A percentile compares a stretch with the other conserved stretches of the same genome.
phyloP scores from a whole-genome alignment of 352 stramenopile species.

The Pythium coloratum region DNA sequence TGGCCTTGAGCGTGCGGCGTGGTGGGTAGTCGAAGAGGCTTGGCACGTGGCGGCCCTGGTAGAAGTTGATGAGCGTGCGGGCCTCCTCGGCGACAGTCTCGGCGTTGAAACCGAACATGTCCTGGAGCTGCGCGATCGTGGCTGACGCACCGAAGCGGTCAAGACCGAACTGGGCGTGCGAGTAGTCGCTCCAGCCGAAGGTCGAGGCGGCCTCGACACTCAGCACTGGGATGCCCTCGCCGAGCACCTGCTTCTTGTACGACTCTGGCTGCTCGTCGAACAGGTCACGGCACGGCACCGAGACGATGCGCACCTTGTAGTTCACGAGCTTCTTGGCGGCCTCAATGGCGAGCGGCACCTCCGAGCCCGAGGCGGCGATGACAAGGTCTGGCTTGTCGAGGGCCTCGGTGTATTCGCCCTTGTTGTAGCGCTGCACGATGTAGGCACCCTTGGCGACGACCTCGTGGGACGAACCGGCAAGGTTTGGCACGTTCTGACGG shows the following conservation, averaged over 20 bases:
- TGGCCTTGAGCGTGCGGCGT: conserved; percentile 60
- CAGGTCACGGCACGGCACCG: conserved; percentile 96
- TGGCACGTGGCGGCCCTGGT: conserved; percentile 66
- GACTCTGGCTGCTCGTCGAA: conserved; percentile 95
- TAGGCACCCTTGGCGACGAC: conserved; percentile 92
- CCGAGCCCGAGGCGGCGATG: conserved; percentile 93
- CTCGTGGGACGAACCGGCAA: conserved; percentile 88
- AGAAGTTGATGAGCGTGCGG: conserved; percentile 93
- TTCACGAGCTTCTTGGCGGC: conserved; percentile 90
- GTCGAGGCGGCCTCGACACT: conserved; percentile 94
- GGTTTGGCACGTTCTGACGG: conserved; percentile 89
- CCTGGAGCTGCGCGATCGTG: conserved; percentile 88
- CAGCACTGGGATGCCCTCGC: conserved; percentile 93
- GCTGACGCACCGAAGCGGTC: conserved; percentile 89
- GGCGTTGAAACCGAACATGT: conserved; percentile 95
- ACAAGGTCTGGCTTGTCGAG: conserved; percentile 89
- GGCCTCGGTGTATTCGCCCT: conserved; percentile 74
- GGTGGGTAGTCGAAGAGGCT: conserved; percentile 77
- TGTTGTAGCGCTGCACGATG: conserved; percentile 73
- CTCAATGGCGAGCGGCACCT: conserved; percentile 95
- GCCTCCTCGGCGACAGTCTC: conserved; percentile 93
- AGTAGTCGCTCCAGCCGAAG: conserved; percentile 96
- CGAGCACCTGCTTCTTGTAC: conserved; percentile 96
- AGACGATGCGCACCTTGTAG: conserved; percentile 93
- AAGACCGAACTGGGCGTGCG: conserved; percentile 92